Conservation (phyloP, 106 monocot genomes). For the Apostasia ramifera region DNA sequence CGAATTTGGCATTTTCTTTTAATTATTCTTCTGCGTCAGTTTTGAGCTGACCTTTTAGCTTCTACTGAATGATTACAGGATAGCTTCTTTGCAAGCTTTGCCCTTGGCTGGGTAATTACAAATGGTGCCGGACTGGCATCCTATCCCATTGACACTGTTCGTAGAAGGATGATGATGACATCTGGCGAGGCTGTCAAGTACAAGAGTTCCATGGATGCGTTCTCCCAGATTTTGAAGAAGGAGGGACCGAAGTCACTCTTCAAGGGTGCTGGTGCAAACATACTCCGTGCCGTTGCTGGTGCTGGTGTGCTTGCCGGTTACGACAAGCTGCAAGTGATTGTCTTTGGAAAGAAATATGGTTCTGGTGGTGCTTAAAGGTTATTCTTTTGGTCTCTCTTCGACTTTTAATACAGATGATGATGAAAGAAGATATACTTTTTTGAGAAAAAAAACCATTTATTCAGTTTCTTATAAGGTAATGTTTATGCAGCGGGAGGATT, state of each 20-base stretch:
- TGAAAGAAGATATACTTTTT: background rate
- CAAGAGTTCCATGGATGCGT: conserved; percentile 46
- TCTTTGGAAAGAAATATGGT: conserved; percentile 53
- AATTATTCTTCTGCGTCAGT: background rate
- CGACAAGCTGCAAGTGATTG: conserved; percentile 42
- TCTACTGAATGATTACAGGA: conserved; percentile 19
- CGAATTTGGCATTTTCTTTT: background rate
- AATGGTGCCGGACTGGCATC: conserved; percentile 50
- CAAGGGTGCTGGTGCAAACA: conserved; percentile 64
- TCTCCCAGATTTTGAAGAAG: conserved; percentile 46
- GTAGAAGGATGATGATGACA: conserved; percentile 62
- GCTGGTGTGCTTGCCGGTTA: conserved; percentile 59
- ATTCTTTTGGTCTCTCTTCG: background rate
- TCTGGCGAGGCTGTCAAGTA: conserved; percentile 56
- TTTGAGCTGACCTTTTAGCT: background rate
- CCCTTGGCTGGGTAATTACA: conserved; percentile 45
- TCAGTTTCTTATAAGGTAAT: too few relatives aligned
- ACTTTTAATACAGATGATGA: background rate
- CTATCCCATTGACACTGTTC: conserved; percentile 49
- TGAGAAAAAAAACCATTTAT: background rate
- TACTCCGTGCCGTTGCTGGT: conserved; percentile 53
- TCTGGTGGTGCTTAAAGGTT: conserved; percentile 33
- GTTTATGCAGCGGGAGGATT: too few relatives aligned
- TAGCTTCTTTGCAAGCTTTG: conserved; percentile 57
- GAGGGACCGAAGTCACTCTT: conserved; percentile 53